These are phyloP conservation scores for Centaurea solstitialis DNA, from an alignment of 129 eudicot genomes.

Conservation along the genomic window DNA sequence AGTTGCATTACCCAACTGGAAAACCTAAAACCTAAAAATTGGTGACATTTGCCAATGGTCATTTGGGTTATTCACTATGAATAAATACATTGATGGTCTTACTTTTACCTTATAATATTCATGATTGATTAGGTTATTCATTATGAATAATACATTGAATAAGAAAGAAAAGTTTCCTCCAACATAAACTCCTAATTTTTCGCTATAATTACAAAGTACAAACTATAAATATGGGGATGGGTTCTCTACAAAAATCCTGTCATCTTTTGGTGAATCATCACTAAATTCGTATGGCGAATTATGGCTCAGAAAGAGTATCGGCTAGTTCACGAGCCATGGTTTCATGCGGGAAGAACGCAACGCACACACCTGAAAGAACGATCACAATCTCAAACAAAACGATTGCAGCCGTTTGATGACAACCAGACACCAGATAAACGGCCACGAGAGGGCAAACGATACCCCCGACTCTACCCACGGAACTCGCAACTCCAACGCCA, in stretches of 20 bases:
- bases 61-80: neutral
- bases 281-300: slow-evolving; percentile 4
- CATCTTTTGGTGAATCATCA: neutral
- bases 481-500: slow-evolving; percentile 64
- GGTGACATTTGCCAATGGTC: neutral
- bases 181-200: neutral
- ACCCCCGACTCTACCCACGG: slow-evolving; percentile 71
- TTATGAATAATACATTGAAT: no score
- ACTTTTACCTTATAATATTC: neutral
- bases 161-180: neutral
- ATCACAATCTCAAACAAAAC: slow-evolving; percentile 57
- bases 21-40: neutral
- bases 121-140: no score
- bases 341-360: slow-evolving; percentile 53
- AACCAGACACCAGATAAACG: slow-evolving; percentile 49
- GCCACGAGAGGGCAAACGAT: slow-evolving; percentile 68
- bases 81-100: no score
- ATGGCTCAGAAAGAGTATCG: slow-evolving; percentile 34
- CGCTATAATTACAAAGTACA: slow-evolving; percentile 7
- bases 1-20: neutral
- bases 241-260: neutral
- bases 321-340: slow-evolving; percentile 58
- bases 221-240: neutral
- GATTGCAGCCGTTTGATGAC: slow-evolving; percentile 61
- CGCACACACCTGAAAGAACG: slow-evolving; percentile 53